Percentiles rank a stretch among this genome's conserved stretches.
Evolutionary conservation across 345 rosid species (phyloP).

Genomic region (Pistacia integerrima): DNA sequence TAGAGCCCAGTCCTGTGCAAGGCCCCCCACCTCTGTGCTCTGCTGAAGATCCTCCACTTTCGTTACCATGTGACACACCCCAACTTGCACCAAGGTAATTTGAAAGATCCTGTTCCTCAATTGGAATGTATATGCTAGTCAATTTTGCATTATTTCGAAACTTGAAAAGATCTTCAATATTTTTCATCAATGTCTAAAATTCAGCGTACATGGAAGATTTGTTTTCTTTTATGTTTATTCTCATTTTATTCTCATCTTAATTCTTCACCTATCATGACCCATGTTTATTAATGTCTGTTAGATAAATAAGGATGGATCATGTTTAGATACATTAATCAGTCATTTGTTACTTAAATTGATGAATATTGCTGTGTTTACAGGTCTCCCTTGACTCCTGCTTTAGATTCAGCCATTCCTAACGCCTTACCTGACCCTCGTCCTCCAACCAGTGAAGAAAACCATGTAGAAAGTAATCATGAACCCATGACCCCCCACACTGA

Average conservation of each 20-base stretch:
- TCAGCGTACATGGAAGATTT: background rate
- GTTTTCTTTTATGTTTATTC: background rate
- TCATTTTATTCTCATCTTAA: background rate
- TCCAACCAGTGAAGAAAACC: slow-evolving; percentile 30
- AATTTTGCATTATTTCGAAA: no score
- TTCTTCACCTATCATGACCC: background rate
- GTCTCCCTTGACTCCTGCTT: slow-evolving; percentile 36
- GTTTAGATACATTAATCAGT: slow-evolving; percentile 15
- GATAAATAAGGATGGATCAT: background rate
- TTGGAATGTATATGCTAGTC: background rate
- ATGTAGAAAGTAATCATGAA: slow-evolving; percentile 47
- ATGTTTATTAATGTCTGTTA: background rate
- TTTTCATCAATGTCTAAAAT: background rate
- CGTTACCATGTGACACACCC: slow-evolving; percentile 36
- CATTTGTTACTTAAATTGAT: slow-evolving; percentile 17
- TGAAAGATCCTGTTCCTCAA: slow-evolving; percentile 6
- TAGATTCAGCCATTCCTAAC: slow-evolving; percentile 43
- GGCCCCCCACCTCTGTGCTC: slow-evolving; percentile 41
- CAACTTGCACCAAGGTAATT: slow-evolving; percentile 52
- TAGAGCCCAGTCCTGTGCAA: slow-evolving; percentile 63
- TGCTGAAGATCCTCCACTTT: slow-evolving; percentile 45
- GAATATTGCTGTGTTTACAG: slow-evolving; percentile 42
- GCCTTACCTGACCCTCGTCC: slow-evolving; percentile 38
- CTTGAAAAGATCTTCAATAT: background rate
- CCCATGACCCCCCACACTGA: slow-evolving; percentile 43